Evolutionary conservation across 2,329 filamentous ascomycete genomes (phyloP), one percentile per base, ranked within the genome.

Genomic region (Neodidymelliopsis sp.): DNA sequence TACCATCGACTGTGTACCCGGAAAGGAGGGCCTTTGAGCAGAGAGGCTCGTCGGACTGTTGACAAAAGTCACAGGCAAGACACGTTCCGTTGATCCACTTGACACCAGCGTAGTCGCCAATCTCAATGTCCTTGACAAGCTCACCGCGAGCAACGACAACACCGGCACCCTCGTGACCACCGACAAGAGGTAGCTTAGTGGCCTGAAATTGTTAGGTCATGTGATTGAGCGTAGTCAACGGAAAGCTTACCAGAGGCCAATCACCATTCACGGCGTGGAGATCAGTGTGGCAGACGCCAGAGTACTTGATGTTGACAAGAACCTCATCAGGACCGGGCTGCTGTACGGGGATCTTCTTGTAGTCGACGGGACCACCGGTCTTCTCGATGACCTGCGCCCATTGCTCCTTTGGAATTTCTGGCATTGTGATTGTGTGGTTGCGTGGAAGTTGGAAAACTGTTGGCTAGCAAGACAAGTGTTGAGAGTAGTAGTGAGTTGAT

Each of bases 51-150:
- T 96, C 89, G 36, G 84, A 74, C 62, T 85, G 81, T 69, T 88
- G 85, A 79, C 92, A 97, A 82, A 90, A 96, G 62, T 85, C 81
- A 78, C 92, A 97, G 57, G 81, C 74, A 54, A 96, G 79, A 75
- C 93, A 97, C 35, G 88, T 87, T 57, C 90, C 89, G 75, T 96
- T 94, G 68, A 97, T 81, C 91, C 91, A 97, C 80, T 80, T 96
- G 75, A 97, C 84, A 70, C 93, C 93, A 54, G 86, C 93, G 66
- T 91, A 79, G 68, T 96, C 91, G 62, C 92, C 92, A 64, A 96
- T 80, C 71, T 71, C 78, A 54, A 96, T 77, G 63, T 94, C 90
- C 3, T 81, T 77, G 57, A 94, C 91, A 25, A 95, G 82, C 13
- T 87, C 79, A 63, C 92, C 92, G 56, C 82, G 83, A 40, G 89